These are phyloP conservation scores for Hansenula sp. DNA, from an alignment of 1,139 yeast genomes.

Conservation along the genomic window DNA sequence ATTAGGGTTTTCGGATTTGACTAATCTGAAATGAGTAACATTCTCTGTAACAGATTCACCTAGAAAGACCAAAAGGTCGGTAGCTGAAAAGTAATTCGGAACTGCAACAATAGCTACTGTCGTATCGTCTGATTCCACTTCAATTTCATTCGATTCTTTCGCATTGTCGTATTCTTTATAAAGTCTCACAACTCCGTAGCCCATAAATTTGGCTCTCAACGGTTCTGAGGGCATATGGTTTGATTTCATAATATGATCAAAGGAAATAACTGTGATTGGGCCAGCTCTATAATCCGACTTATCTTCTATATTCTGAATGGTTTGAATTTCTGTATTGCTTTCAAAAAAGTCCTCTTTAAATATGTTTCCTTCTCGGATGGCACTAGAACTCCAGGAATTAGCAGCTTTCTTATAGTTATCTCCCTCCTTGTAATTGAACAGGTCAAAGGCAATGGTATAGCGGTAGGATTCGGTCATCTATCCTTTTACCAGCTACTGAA, in stretches of 20 bases:
- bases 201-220: slow-evolving; percentile 38
- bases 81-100: slow-evolving; percentile 84
- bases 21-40: slow-evolving; percentile 69
- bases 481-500: background rate
- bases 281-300: slow-evolving; percentile 29
- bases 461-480: background rate
- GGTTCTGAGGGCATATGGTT: slow-evolving; percentile 7
- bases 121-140: slow-evolving; percentile 48
- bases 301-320: no score
- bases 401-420: no score
- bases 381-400: background rate
- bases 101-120: slow-evolving; percentile 78
- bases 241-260: background rate
- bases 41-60: slow-evolving; percentile 55
- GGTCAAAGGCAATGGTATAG: background rate
- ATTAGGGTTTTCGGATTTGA: slow-evolving; percentile 63
- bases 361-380: background rate
- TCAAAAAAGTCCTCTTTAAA: background rate
- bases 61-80: slow-evolving; percentile 73
- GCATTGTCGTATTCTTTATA: slow-evolving; percentile 39
- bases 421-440: background rate
- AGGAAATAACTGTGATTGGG: slow-evolving; percentile 1
- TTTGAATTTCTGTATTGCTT: no score
- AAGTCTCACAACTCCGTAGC: slow-evolving; percentile 70
- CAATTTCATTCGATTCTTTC: slow-evolving; percentile 12